Base-by-base conservation (phyloP, 768 basidiomycete species). In the Vararia minispora region DNA sequence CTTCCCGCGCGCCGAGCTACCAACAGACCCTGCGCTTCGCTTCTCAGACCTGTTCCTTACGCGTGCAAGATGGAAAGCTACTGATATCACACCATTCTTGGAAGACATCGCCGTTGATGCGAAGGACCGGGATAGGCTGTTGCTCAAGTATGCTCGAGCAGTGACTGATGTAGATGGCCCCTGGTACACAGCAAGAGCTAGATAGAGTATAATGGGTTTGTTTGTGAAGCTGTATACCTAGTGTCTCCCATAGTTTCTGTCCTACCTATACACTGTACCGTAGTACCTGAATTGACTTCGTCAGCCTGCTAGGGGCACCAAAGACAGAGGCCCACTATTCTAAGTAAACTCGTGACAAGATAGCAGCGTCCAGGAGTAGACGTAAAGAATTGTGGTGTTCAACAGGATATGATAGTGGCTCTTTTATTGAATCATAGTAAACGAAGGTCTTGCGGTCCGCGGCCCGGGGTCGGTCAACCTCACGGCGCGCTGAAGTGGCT, bases 31-130 rank as follows among this genome's bases (percentile, higher is more conserved):
- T 5, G 65, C 79, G 1, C 71, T 75, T 6, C 79, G 94, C 12
- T 98, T 98, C 61, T 58, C 72, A 10, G 88, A 94, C 45, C 71
- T 98, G 12, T 99, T 99, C 66, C 65, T 87, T 27, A 82, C 80
- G 7, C 75, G 80, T 5, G 45, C 72, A 16, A 72, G 72, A 31
- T 91, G 89, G 88, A 76, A 70, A 51, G 71, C 68, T 5, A 76
- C 82, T 10, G 88, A 92, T 13, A 83, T 97, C 43, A 59, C 63
- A 20, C 85, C 83, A 4, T 98, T 92, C 61, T 61, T 98, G 10
- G 58, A 65, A 5, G 89, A 89, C 45, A 76, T 95, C 39, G 80
- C 80, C 0, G 65, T 90, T n/a, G 78, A 87, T 52, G 61, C 65
- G 6, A 94, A 95, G 58, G 88, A 88, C 52, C 68, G 85, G 28